Evolutionary conservation across 345 rosid genomes (phyloP).

Genomic region (Linum usitatissimum): DNA sequence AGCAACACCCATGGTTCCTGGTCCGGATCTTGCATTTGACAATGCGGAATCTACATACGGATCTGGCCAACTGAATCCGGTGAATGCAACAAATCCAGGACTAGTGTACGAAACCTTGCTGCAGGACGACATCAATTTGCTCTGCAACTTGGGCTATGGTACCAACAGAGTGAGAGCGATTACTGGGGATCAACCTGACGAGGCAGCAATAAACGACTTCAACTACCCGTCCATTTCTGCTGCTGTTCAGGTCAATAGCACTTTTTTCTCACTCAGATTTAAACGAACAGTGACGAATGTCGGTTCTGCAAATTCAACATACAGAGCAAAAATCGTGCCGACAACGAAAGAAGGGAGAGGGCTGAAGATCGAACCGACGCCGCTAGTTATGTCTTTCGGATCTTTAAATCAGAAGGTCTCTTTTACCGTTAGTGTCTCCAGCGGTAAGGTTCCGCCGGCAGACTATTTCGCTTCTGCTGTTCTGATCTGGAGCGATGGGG

Average conservation of each 20-base stretch:
- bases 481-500: conserved; percentile 32
- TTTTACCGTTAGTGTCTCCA: conserved; percentile 3
- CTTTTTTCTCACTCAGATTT: conserved; percentile 19
- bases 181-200: conserved; percentile 2
- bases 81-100: conserved; percentile 28
- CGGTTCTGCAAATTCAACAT: conserved; percentile 17
- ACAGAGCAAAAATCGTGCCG: conserved; percentile 16
- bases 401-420: conserved; percentile 1
- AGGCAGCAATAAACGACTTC: conserved; percentile 15
- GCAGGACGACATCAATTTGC: conserved; percentile 31
- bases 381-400: background rate
- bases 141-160: conserved; percentile 23
- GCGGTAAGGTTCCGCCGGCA: background rate
- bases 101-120: conserved; percentile 28
- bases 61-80: conserved; percentile 31
- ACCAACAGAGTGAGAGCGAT: conserved; percentile 7
- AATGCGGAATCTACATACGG: conserved; percentile 33
- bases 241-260: conserved; percentile 1
- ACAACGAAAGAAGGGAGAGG: background rate
- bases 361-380: conserved; percentile 10
- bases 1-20: conserved; percentile 29
- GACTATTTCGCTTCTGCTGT: conserved; percentile 16
- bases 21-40: background rate
- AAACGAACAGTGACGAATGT: conserved; percentile 28
- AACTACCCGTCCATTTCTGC: conserved; percentile 34